A percentile compares a stretch with the other conserved stretches of the same genome.
Conservation (phyloP, 345 rosid species). For the Chamaenerion angustifolium region DNA sequence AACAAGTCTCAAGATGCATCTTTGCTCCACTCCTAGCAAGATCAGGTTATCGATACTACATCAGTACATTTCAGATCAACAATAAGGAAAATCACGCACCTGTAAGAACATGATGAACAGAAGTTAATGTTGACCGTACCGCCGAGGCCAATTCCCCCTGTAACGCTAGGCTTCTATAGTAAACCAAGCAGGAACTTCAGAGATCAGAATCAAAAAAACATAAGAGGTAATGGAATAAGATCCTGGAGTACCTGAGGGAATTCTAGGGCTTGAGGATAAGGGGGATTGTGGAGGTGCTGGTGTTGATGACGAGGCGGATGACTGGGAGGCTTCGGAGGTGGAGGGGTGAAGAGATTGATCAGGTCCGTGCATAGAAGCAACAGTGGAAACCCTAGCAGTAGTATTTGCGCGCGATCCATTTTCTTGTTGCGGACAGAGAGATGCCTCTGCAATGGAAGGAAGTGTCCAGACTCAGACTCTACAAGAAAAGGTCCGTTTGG, state of each 20-base stretch:
- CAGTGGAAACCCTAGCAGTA: slow-evolving; percentile 49
- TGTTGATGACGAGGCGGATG: slow-evolving; percentile 27
- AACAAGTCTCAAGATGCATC: too few relatives aligned
- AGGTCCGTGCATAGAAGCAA: slow-evolving; percentile 55
- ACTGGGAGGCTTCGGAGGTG: slow-evolving; percentile 32
- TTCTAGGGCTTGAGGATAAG: slow-evolving; percentile 24
- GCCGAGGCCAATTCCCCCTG: slow-evolving; percentile 51
- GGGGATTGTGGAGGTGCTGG: slow-evolving; percentile 23
- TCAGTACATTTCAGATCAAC: not conserved
- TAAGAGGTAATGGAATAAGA: not conserved
- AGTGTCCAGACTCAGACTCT: too few relatives aligned
- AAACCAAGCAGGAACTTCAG: not conserved
- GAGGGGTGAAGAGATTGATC: slow-evolving; percentile 52
- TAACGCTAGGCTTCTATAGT: slow-evolving; percentile 25
- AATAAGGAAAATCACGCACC: slow-evolving; percentile 12
- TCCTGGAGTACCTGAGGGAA: slow-evolving; percentile 30
- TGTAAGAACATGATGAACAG: slow-evolving; percentile 81
- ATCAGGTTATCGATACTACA: slow-evolving; percentile 1
- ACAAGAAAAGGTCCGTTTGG: too few relatives aligned
- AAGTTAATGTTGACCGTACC: slow-evolving; percentile 53
- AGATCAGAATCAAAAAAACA: not conserved
- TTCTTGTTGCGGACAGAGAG: not conserved
- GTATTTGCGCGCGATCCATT: slow-evolving; percentile 45
- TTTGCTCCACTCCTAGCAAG: not conserved
- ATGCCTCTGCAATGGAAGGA: too few relatives aligned